phyloP scores from a whole-genome alignment of 371 early-diverging fungal species.

The Globomyces sp. region DNA sequence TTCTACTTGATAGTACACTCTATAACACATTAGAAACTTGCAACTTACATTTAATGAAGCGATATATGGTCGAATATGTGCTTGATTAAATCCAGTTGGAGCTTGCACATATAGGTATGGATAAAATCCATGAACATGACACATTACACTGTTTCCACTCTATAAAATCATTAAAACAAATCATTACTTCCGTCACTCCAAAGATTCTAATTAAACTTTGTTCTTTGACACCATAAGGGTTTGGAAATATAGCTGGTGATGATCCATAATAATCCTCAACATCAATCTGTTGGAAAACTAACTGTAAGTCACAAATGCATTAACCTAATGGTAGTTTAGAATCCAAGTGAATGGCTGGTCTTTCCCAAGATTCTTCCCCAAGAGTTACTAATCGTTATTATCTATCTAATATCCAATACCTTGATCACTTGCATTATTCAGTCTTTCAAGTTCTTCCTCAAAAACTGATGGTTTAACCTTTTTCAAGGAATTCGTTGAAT shows the following conservation, averaged over 20 bases:
- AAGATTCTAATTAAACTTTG: constrained; percentile 58
- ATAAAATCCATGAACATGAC: constrained; percentile 89
- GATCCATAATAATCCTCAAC: constrained; percentile 66
- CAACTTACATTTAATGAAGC: constrained; percentile 58
- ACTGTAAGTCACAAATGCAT: not conserved
- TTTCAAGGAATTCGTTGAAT: no score
- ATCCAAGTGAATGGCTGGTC: no score
- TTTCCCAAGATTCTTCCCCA: no score
- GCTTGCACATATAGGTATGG: constrained; percentile 80
- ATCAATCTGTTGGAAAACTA: constrained; percentile 94
- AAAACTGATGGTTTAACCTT: no score
- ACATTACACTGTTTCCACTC: constrained; percentile 68
- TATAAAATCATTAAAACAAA: no score
- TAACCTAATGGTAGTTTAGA: no score
- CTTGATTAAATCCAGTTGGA: constrained; percentile 70
- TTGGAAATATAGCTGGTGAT: constrained; percentile 26
- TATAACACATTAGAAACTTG: constrained; percentile 62
- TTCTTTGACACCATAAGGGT: not conserved
- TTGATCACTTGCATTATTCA: no score
- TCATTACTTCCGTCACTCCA: constrained; percentile 79
- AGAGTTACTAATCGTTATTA: no score
- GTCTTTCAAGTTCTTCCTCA: no score
- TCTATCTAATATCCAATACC: no score
- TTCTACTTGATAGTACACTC: constrained; percentile 64
- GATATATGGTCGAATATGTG: constrained; percentile 57